Evolutionary conservation across 192 early-diverging fungal species (phyloP), one percentile per base, ranked within the genome.

Genomic region (Coemansia sp.): DNA sequence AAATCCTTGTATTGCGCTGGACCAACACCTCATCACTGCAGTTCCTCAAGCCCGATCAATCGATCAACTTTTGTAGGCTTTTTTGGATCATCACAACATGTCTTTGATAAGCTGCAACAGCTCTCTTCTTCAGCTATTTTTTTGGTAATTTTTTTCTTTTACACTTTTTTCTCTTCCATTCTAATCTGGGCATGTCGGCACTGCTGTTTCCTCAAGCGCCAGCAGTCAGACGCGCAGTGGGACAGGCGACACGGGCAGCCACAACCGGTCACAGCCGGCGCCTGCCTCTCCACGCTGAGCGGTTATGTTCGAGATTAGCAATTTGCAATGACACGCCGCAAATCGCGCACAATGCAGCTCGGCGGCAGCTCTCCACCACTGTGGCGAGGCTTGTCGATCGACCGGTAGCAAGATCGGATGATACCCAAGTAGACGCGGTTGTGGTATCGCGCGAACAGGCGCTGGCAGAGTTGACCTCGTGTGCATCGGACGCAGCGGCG

Each of bases 171-270:
- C 8, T 38, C 9, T 58, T 58, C 29, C 25, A 56, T 35, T 35
- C 36, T 58, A 58, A 58, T 58, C 56, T 37, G 56, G 56, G 31
- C 56, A 58, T 58, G 56, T 35, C 56, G 15, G 12, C 56, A 20
- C 56, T 58, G 56, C 19, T 58, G 36, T 58, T 58, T 38, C 56
- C 35, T 11, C 29, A 58, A 20, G 32, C 36, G 19, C 10, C 19
- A 37, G 20, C 56, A 22, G 20, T 12, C 36, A 58, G 56, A 58
- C 56, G 56, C 35, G 35, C 35, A 8, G 31, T 38, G 14, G 56
- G 56, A 24, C 56, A 58, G 32, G 56, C 19, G 7, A 32, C 35
- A 38, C 19, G 31, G 15, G 51, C 14, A 7, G 22, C 56, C 6
- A 32, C 56, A 38, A 38, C 2, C 37, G 10, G 56, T 6, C 35